These are phyloP conservation scores for Haplographium delicatum DNA, from an alignment of 495 filamentous ascomycete genomes.

Conservation along the genomic window DNA sequence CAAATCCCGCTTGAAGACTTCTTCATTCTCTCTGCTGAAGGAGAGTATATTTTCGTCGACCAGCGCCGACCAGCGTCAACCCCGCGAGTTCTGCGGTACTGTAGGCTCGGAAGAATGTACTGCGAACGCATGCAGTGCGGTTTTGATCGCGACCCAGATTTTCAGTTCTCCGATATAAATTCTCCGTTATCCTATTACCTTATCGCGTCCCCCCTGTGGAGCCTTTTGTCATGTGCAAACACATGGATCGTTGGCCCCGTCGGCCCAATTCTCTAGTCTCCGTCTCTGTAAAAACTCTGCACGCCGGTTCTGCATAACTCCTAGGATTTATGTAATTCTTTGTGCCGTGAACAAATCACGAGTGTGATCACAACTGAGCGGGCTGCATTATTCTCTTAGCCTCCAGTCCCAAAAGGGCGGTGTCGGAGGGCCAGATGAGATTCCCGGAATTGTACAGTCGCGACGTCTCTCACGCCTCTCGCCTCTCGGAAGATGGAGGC, in stretches of 20 bases:
- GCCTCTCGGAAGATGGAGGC: not conserved
- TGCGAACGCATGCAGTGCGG: too few relatives aligned
- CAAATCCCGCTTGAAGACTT: too few relatives aligned
- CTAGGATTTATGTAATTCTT: not conserved
- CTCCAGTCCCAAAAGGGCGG: too few relatives aligned
- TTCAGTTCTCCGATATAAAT: not conserved
- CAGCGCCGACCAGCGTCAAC: too few relatives aligned
- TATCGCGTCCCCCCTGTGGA: not conserved
- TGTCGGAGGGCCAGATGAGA: too few relatives aligned
- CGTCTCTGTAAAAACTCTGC: not conserved
- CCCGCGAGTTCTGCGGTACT: too few relatives aligned
- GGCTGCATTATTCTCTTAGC: not conserved
- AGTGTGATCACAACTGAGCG: not conserved
- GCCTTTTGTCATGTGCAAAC: not conserved
- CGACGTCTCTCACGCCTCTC: not conserved
- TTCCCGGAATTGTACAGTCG: too few relatives aligned
- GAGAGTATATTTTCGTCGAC: too few relatives aligned
- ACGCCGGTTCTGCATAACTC: not conserved
- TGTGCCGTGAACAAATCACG: not conserved
- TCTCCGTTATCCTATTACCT: constrained; percentile 1
- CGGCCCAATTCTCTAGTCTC: not conserved
- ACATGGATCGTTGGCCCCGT: not conserved
- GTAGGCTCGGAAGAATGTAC: too few relatives aligned
- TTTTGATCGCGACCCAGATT: too few relatives aligned
- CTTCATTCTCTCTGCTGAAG: too few relatives aligned